Evolutionary conservation across 495 filamentous ascomycete species (phyloP).

Genomic region (Trichocladium uniseriatum): DNA sequence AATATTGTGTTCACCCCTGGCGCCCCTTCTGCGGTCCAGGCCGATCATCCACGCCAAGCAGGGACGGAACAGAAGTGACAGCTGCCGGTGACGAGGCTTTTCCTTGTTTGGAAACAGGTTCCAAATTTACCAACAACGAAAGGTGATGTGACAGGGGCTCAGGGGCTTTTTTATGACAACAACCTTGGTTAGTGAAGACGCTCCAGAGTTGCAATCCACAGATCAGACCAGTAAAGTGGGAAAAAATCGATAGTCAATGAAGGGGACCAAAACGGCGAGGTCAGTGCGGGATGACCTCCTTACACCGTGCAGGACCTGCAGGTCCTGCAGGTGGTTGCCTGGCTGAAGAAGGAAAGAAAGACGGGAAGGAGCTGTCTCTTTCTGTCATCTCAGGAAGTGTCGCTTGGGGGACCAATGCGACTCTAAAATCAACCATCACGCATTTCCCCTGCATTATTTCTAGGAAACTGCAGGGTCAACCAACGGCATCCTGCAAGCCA

Average conservation of each 20-base stretch:
- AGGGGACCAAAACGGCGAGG: neutral
- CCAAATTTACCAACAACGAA: neutral
- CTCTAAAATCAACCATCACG: neutral
- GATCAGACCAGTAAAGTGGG: too few relatives aligned
- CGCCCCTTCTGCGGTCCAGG: slow-evolving; percentile 10
- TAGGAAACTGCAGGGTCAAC: neutral
- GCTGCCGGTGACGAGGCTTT: slow-evolving; percentile 3
- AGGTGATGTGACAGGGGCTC: neutral
- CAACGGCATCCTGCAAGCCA: neutral
- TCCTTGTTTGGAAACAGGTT: slow-evolving; percentile 6
- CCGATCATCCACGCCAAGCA: slow-evolving; percentile 26
- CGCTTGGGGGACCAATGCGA: too few relatives aligned
- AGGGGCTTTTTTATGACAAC: neutral
- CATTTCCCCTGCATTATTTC: neutral
- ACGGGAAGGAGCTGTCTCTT: too few relatives aligned
- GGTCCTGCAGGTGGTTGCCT: too few relatives aligned
- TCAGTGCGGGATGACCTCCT: neutral
- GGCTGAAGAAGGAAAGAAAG: too few relatives aligned
- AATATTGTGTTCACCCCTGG: too few relatives aligned
- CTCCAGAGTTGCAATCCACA: too few relatives aligned
- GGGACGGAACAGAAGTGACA: slow-evolving; percentile 16
- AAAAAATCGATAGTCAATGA: neutral
- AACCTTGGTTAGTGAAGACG: too few relatives aligned
- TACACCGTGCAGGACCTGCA: neutral
- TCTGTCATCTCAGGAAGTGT: too few relatives aligned